These are phyloP conservation scores for Trichoderma sp. DNA, from an alignment of 2,329 filamentous ascomycete genomes.

Conservation along the genomic window DNA sequence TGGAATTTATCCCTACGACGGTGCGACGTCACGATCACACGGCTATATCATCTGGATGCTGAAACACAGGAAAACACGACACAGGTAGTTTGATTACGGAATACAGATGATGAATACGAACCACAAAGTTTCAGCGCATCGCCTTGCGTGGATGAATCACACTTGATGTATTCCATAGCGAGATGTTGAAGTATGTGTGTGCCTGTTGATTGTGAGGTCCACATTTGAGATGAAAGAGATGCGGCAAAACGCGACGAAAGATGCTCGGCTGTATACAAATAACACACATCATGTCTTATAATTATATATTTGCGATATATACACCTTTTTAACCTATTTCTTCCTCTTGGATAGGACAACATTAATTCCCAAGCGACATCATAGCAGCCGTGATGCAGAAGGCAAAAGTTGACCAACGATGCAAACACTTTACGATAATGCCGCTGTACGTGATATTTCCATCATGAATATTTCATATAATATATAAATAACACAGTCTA, in stretches of 20 bases:
- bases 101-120: neutral
- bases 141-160: neutral
- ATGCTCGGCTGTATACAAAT: neutral
- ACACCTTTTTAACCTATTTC: too few species aligned
- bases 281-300: neutral
- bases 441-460: neutral
- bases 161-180: neutral
- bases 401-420: neutral
- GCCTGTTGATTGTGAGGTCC: neutral
- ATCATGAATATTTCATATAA: neutral
- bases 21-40: neutral
- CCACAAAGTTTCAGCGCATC: neutral
- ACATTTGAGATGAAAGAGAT: too few species aligned
- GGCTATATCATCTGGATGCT: neutral
- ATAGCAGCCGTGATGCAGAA: neutral
- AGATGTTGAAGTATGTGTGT: neutral
- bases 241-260: neutral
- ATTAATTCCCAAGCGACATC: neutral
- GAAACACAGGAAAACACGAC: neutral
- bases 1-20: slow-evolving; percentile 1
- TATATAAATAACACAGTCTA: neutral
- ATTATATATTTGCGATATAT: too few species aligned
- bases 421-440: neutral
- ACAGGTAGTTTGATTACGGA: neutral
- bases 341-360: too few species aligned